Evolutionary conservation across 441 rosid species (phyloP), one percentile per base, ranked within the genome.

Genomic region (Geranium incanum): DNA sequence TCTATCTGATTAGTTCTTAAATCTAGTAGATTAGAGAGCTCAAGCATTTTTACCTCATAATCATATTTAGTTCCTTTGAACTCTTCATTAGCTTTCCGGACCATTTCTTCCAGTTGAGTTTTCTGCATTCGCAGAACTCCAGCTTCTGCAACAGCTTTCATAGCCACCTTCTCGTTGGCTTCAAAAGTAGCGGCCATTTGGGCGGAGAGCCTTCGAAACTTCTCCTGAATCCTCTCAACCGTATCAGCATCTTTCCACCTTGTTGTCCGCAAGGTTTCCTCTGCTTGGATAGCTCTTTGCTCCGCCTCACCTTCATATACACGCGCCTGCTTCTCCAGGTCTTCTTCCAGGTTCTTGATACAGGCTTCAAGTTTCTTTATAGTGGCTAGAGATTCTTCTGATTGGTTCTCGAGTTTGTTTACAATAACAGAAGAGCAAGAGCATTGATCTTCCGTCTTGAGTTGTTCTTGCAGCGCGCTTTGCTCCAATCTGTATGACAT

Each of bases 221-320:
- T 92, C 69, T 86, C 91, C 59, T 91, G 98, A 68, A 93, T 83
- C 76, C 84, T 86, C 78, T 83, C 89, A 8, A 94, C 98, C 36
- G 89, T 79, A 74, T 77, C 77, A 23, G 83, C 88, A 75, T 89
- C 88, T 74, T 85, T 91, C 88, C 76, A 82, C 82, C 84, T 88
- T 48, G 87, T 81, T 77, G 72, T 81, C 64, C 84, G 75, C 87
- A 93, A 74, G 39, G 89, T 86, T 82, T 87, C 94, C 83, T 91
- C 97, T 0, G 96, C 93, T 76, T 39, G 79, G 71, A 93, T 89
- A 50, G 93, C 96, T 80, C 92, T 84, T 77, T 87, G 84, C 83
- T 93, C 97, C 13, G 91, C 78, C 79, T 89, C 92, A 48, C 79
- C 87, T 78, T 88, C 89, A 72, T 83, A 88, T 16, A 55, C 73